phyloP scores from a whole-genome alignment of 2,329 filamentous ascomycete species.

The Trichoderma pleuroti region DNA sequence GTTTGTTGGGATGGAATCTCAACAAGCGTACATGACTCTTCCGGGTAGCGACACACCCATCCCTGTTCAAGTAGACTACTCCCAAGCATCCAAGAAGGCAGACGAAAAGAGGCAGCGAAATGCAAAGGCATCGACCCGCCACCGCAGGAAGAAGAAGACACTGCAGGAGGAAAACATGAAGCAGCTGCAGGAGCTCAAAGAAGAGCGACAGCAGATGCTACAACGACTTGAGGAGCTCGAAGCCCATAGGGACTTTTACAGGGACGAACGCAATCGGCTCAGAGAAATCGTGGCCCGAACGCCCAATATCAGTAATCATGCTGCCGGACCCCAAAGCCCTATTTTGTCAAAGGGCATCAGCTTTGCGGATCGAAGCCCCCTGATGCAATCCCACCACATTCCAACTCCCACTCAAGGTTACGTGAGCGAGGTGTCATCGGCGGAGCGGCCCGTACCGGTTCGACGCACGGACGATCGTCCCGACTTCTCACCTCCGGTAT shows the following conservation, averaged over 20 bases:
- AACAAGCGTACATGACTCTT: constrained; percentile 39
- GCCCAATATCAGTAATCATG: constrained; percentile 52
- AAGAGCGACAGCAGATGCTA: constrained; percentile 63
- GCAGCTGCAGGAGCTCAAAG: constrained; percentile 66
- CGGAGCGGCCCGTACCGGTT: constrained; percentile 46
- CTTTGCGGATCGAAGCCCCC: constrained; percentile 38
- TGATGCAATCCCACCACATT: constrained; percentile 26
- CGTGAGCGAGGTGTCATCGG: constrained; percentile 41
- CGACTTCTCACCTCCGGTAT: constrained; percentile 40
- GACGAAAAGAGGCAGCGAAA: constrained; percentile 85
- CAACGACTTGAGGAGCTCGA: constrained; percentile 50
- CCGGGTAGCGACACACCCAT: constrained; percentile 42
- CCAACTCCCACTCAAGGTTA: constrained; percentile 34
- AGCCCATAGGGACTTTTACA: constrained; percentile 70
- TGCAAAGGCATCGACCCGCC: constrained; percentile 78
- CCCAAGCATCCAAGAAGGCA: constrained; percentile 75
- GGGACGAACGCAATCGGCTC: constrained; percentile 67
- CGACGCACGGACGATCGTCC: constrained; percentile 47
- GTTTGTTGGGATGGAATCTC: constrained; percentile 32
- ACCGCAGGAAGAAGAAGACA: constrained; percentile 77
- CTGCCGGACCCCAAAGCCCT: constrained; percentile 52
- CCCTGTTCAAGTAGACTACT: constrained; percentile 69
- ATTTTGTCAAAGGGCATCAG: constrained; percentile 34
- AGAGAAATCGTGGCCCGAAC: constrained; percentile 61
- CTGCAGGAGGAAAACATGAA: constrained; percentile 70